Conservation (phyloP, 352 stramenopile species). For the Phytophthora aleatoria region DNA sequence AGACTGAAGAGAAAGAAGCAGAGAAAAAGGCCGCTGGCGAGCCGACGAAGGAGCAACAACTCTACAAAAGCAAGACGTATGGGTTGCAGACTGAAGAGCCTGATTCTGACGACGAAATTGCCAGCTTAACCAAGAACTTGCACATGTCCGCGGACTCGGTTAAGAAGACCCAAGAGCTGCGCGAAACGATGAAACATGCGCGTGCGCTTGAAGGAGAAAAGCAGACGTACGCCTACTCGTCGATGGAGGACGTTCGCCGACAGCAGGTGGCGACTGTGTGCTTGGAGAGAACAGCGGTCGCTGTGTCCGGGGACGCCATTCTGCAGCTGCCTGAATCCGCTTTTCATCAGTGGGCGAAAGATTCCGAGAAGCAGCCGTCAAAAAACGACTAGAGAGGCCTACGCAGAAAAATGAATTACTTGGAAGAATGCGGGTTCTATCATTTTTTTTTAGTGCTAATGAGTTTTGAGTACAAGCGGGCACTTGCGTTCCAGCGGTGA, state of each 20-base stretch:
- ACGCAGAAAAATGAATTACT: too few species aligned
- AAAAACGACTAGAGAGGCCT: not conserved
- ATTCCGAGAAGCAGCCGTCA: slow-evolving; percentile 22
- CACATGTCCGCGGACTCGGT: slow-evolving; percentile 49
- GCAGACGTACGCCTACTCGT: slow-evolving; percentile 54
- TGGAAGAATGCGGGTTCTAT: too few species aligned
- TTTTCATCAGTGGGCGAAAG: slow-evolving; percentile 64
- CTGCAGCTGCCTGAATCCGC: slow-evolving; percentile 72
- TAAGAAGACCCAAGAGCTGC: slow-evolving; percentile 68
- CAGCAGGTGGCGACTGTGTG: slow-evolving; percentile 70
- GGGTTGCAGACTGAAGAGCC: slow-evolving; percentile 22
- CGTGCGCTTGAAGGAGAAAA: slow-evolving; percentile 29
- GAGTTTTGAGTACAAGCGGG: too few species aligned
- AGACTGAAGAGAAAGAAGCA: not conserved
- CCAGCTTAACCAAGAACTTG: slow-evolving; percentile 64
- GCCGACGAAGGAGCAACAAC: slow-evolving; percentile 41
- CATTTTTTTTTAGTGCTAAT: too few species aligned
- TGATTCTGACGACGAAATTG: slow-evolving; percentile 65
- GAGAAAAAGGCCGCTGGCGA: slow-evolving; percentile 24
- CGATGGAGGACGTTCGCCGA: slow-evolving; percentile 71
- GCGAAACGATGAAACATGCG: slow-evolving; percentile 40
- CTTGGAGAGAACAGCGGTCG: slow-evolving; percentile 70
- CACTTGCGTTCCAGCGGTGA: too few species aligned
- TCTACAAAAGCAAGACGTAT: slow-evolving; percentile 64
- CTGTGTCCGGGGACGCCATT: slow-evolving; percentile 74